A percentile compares a stretch with the other conserved stretches of the same genome.
Conservation (phyloP, 1,139 yeast species). For the Hemisphaericaspora lyxosophila region DNA sequence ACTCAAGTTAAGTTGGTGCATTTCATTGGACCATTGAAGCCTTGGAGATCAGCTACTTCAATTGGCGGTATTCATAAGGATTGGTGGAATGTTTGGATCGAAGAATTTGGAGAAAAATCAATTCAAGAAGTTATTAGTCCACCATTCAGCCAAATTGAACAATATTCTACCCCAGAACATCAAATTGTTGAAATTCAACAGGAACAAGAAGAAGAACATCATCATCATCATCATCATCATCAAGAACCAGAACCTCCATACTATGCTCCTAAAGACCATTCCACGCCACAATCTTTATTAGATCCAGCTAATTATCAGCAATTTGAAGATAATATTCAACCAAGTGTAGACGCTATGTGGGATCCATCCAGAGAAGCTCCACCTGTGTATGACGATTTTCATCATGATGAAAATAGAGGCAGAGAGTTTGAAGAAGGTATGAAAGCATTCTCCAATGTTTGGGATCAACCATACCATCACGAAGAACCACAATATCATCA, state of each 20-base stretch:
- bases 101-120: conserved; percentile 26
- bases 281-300: conserved; percentile 22
- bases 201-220: conserved; percentile 3
- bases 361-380: conserved; percentile 43
- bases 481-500: conserved; percentile 4
- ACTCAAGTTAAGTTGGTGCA: conserved; percentile 62
- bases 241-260: conserved; percentile 8
- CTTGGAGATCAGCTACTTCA: conserved; percentile 56
- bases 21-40: conserved; percentile 79
- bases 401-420: conserved; percentile 1
- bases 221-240: conserved; percentile 5
- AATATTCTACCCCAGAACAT: not conserved
- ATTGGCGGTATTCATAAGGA: conserved; percentile 24
- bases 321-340: conserved; percentile 18
- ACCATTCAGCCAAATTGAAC: conserved; percentile 1
- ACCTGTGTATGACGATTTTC: conserved; percentile 15
- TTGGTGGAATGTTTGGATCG: conserved; percentile 50
- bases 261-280: conserved; percentile 7
- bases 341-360: conserved; percentile 36
- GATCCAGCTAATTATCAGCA: conserved; percentile 32
- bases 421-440: conserved; percentile 11
- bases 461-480: conserved; percentile 15
- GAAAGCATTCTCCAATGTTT: conserved; percentile 14
- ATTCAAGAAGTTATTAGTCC: conserved; percentile 15
- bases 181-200: conserved; percentile 1